phyloP scores from a whole-genome alignment of 1,284 basidiomycete genomes.

The Leccinum colubrinum region DNA sequence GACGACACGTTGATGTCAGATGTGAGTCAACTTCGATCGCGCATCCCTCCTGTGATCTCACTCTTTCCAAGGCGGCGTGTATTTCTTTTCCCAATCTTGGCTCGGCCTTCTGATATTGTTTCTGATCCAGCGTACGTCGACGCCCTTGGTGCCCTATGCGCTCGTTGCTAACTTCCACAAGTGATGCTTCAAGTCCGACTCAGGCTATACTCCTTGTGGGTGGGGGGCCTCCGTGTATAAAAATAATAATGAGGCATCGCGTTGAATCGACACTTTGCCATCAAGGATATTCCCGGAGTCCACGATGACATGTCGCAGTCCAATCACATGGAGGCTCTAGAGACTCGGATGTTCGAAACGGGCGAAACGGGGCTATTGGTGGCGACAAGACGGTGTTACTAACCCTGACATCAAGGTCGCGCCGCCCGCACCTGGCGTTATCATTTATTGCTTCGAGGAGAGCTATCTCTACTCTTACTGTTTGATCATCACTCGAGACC shows the following conservation, averaged over 20 bases:
- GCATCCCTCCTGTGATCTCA: background rate
- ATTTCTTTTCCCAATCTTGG: background rate
- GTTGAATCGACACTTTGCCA: too few species aligned
- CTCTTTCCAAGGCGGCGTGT: background rate
- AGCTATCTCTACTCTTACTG: conserved; percentile 79
- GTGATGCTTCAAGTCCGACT: conserved; percentile 1
- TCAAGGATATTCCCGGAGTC: too few species aligned
- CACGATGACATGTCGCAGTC: too few species aligned
- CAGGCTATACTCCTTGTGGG: background rate
- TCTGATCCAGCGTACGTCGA: background rate
- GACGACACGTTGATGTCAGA: background rate
- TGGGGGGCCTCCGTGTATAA: too few species aligned
- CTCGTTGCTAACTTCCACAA: background rate
- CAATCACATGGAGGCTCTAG: too few species aligned
- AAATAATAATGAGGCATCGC: too few species aligned
- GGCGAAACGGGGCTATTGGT: too few species aligned
- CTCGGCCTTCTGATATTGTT: background rate
- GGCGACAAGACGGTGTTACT: conserved; percentile 49
- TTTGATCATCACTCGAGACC: conserved; percentile 52
- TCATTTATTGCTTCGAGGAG: conserved; percentile 93
- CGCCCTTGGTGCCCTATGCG: background rate
- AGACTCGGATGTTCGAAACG: too few species aligned
- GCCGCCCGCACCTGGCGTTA: conserved; percentile 83
- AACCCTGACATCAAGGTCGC: conserved; percentile 75
- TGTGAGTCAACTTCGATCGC: background rate